Evolutionary conservation across 2,329 filamentous ascomycete species (phyloP).

Genomic region (Mollisiaceae sp.): DNA sequence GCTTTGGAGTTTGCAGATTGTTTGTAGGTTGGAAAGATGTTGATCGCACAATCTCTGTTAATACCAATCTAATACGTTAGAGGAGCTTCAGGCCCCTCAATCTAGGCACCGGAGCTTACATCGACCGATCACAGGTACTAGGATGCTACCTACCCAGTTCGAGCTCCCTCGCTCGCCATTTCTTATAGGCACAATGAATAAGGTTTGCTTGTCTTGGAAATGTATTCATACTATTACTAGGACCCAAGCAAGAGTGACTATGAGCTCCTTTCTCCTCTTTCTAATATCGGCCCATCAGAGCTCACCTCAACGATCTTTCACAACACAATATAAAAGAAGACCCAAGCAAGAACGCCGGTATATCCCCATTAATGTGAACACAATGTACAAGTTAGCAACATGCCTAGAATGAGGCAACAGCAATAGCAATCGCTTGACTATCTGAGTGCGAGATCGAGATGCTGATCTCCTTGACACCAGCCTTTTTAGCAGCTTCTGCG

Average conservation of each 20-base stretch:
- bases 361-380: slow-evolving; percentile 10
- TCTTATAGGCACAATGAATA: too few species aligned
- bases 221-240: slow-evolving; percentile 1
- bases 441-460: slow-evolving; percentile 98
- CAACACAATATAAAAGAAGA: slow-evolving; percentile 11
- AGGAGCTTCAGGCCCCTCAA: too few species aligned
- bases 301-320: slow-evolving; percentile 8
- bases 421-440: slow-evolving; percentile 91
- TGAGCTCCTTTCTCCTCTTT: not conserved
- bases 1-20: too few species aligned
- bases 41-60: too few species aligned
- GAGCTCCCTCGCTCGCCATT: too few species aligned
- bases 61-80: too few species aligned
- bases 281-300: not conserved
- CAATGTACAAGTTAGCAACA: slow-evolving; percentile 24
- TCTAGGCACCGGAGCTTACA: too few species aligned
- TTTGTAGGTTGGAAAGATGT: too few species aligned
- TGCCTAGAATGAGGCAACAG: slow-evolving; percentile 76
- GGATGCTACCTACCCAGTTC: too few species aligned
- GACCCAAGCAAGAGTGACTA: not conserved
- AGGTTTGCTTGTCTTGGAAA: too few species aligned
- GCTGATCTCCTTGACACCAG: slow-evolving; percentile 84
- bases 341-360: slow-evolving; percentile 9
- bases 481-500: slow-evolving; percentile 79
- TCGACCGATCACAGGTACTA: too few species aligned